Conservation (phyloP, 2,329 filamentous ascomycete genomes). For the Aureobasidium sp. region DNA sequence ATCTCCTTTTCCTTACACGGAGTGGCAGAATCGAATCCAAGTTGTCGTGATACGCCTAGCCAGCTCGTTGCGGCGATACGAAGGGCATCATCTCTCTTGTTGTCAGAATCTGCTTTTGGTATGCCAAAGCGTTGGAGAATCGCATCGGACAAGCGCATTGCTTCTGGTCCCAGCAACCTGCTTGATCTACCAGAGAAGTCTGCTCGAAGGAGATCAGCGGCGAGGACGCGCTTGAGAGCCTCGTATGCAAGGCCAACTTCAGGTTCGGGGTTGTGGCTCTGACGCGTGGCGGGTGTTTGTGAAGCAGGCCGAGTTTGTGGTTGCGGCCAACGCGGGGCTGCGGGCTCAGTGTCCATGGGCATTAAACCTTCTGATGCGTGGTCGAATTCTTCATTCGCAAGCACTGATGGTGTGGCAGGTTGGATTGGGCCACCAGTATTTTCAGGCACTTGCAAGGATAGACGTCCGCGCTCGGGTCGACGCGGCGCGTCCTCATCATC, state of each 20-base stretch:
- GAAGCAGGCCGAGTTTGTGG: neutral
- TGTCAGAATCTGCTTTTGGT: slow-evolving; percentile 28
- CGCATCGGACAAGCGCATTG: slow-evolving; percentile 39
- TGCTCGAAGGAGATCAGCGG: slow-evolving; percentile 41
- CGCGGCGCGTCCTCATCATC: neutral
- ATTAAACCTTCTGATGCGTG: slow-evolving; percentile 18
- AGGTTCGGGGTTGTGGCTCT: neutral
- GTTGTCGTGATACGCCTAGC: slow-evolving; percentile 30
- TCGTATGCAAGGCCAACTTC: slow-evolving; percentile 30
- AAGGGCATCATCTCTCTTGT: slow-evolving; percentile 30
- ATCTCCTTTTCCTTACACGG: slow-evolving; percentile 30
- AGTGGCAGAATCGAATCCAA: slow-evolving; percentile 31
- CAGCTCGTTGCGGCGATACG: slow-evolving; percentile 37
- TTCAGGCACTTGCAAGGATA: slow-evolving; percentile 53
- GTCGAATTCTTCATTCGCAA: slow-evolving; percentile 45
- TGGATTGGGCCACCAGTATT: slow-evolving; percentile 54
- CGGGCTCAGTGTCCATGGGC: slow-evolving; percentile 15
- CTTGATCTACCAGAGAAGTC: slow-evolving; percentile 32
- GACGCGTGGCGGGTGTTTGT: neutral
- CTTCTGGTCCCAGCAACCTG: slow-evolving; percentile 39
- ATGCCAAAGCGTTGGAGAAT: slow-evolving; percentile 34
- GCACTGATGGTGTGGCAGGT: slow-evolving; percentile 52
- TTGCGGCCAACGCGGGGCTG: neutral
- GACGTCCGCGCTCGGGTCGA: slow-evolving; percentile 11
- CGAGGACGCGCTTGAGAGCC: slow-evolving; percentile 38